phyloP scores from a whole-genome alignment of 2,329 filamentous ascomycete species.

The Pseudogymnoascus sp. region DNA sequence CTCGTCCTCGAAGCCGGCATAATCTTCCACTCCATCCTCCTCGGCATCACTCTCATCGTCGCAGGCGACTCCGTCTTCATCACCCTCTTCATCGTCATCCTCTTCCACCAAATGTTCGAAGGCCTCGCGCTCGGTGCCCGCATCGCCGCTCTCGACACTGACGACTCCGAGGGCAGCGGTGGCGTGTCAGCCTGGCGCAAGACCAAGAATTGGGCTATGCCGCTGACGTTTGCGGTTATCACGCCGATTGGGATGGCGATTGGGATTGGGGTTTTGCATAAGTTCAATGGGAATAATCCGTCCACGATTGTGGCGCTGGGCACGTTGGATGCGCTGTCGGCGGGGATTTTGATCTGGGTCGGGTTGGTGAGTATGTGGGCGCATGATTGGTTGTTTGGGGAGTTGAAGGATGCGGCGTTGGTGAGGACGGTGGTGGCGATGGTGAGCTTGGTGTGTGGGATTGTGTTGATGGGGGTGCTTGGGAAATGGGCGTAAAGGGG shows the following conservation, averaged over 20 bases:
- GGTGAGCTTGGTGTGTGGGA: slow-evolving; percentile 50
- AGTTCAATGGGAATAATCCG: slow-evolving; percentile 67
- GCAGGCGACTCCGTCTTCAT: slow-evolving; percentile 49
- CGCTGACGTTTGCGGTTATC: slow-evolving; percentile 57
- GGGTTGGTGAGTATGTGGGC: slow-evolving; percentile 75
- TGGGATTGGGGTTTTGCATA: slow-evolving; percentile 61
- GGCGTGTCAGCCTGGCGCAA: not conserved
- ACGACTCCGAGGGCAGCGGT: not conserved
- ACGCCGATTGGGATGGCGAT: slow-evolving; percentile 77
- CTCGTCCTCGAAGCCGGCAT: slow-evolving; percentile 66
- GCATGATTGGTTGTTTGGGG: slow-evolving; percentile 61
- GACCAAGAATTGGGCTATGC: slow-evolving; percentile 53
- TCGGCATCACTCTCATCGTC: slow-evolving; percentile 57
- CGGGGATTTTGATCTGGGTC: slow-evolving; percentile 74
- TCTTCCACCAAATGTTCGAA: slow-evolving; percentile 75
- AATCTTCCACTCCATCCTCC: slow-evolving; percentile 65
- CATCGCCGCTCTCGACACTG: slow-evolving; percentile 45
- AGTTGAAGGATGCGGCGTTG: slow-evolving; percentile 46
- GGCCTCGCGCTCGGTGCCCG: slow-evolving; percentile 66
- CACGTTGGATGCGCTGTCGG: slow-evolving; percentile 65
- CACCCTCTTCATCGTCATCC: slow-evolving; percentile 58
- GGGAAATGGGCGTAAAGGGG: slow-evolving; percentile 62
- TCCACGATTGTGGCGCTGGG: slow-evolving; percentile 64
- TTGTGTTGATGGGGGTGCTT: slow-evolving; percentile 64
- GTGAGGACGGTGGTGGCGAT: slow-evolving; percentile 44